phyloP scores from a whole-genome alignment of 164 flowering plant genomes.

The Chloranthus sessilifolius region DNA sequence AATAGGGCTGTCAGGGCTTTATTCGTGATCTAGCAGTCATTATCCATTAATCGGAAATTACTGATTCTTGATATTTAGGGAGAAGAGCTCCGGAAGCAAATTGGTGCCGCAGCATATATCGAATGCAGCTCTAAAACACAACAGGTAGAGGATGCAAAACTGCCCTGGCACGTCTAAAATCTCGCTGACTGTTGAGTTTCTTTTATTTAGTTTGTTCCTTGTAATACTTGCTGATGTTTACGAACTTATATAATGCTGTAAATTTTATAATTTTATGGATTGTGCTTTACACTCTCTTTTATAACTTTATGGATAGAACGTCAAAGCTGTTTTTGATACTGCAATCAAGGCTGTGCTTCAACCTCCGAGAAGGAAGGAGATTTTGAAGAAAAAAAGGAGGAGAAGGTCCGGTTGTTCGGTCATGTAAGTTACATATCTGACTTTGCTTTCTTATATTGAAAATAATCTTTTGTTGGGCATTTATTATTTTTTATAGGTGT shows the following conservation, averaged over 20 bases:
- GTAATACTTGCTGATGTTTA: too few relatives aligned
- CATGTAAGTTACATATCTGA: conserved; percentile 60
- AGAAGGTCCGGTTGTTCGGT: conserved; percentile 66
- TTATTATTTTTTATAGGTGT: neutral
- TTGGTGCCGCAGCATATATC: conserved; percentile 96
- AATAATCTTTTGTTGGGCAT: neutral
- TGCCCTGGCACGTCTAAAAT: too few relatives aligned
- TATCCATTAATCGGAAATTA: too few relatives aligned
- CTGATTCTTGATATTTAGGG: conserved; percentile 67
- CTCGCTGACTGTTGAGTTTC: too few relatives aligned
- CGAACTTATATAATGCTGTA: too few relatives aligned
- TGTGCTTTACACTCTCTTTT: too few relatives aligned
- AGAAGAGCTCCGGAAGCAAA: conserved; percentile 92
- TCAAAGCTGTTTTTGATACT: conserved; percentile 97
- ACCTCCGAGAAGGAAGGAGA: conserved; percentile 92
- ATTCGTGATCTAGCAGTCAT: too few relatives aligned
- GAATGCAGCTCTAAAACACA: conserved; percentile 99
- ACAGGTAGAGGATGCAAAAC: conserved; percentile 44
- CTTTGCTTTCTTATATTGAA: conserved; percentile 1
- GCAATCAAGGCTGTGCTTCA: conserved; percentile 98
- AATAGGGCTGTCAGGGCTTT: too few relatives aligned
- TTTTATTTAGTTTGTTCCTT: too few relatives aligned
- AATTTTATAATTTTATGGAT: too few relatives aligned
- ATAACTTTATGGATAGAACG: conserved; percentile 45
- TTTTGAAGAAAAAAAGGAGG: conserved; percentile 51